Evolutionary conservation across 83 land plant species (phyloP).

Genomic region (Picea abies): DNA sequence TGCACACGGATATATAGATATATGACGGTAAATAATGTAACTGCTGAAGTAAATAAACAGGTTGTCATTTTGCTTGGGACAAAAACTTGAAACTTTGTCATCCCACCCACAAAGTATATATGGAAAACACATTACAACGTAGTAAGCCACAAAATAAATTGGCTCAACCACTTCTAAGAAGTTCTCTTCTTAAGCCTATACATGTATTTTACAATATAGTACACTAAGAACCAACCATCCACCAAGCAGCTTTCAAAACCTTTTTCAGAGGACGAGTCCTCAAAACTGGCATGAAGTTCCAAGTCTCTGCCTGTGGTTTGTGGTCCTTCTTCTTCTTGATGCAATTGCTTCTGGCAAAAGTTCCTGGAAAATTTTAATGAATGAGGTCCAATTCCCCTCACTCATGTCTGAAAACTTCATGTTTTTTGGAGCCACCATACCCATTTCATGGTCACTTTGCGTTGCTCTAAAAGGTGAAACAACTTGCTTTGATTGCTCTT

Average conservation of each 20-base stretch:
- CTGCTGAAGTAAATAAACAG: too few relatives aligned
- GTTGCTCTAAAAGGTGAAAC: conserved; percentile 17
- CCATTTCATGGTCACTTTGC: conserved; percentile 42
- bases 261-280: background rate
- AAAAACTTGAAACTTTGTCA: too few relatives aligned
- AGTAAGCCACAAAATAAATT: too few relatives aligned
- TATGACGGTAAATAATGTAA: too few relatives aligned
- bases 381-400: conserved; percentile 42
- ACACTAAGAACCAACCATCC: background rate
- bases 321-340: conserved; percentile 7
- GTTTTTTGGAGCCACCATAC: conserved; percentile 24
- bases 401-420: conserved; percentile 52
- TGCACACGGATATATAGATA: too few relatives aligned
- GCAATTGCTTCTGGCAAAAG: conserved; percentile 33
- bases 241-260: background rate
- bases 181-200: background rate
- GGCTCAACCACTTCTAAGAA: too few relatives aligned
- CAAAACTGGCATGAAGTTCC: conserved; percentile 68
- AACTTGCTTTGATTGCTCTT: background rate
- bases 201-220: conserved; percentile 12
- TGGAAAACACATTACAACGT: too few relatives aligned
- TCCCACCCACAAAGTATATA: too few relatives aligned
- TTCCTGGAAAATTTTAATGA: conserved; percentile 48
- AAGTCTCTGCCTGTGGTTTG: conserved; percentile 42
- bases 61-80: too few relatives aligned